phyloP scores from a whole-genome alignment of 2,329 filamentous ascomycete genomes.

The Calonectria pteridis region DNA sequence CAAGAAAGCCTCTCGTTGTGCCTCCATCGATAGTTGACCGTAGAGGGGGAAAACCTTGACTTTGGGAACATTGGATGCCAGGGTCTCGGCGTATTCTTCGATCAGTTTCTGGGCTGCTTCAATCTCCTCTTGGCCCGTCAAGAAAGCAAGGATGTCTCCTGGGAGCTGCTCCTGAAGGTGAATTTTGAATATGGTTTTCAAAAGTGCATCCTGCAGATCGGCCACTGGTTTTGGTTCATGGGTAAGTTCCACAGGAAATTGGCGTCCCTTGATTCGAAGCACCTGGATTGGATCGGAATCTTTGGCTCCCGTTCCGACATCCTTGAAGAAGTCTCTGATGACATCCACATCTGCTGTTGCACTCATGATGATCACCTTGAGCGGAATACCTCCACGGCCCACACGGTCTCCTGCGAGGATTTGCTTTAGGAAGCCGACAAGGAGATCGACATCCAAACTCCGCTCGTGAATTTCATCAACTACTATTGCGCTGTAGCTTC shows the following conservation, averaged over 20 bases:
- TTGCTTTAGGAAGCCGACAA: slow-evolving; percentile 88
- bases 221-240: slow-evolving; percentile 81
- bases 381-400: slow-evolving; percentile 76
- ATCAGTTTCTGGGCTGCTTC: slow-evolving; percentile 84
- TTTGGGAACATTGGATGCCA: slow-evolving; percentile 81
- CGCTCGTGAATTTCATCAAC: slow-evolving; percentile 98
- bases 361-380: slow-evolving; percentile 97
- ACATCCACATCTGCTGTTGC: slow-evolving; percentile 91
- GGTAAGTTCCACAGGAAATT: slow-evolving; percentile 84
- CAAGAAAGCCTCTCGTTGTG: slow-evolving; percentile 88
- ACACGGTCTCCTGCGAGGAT: slow-evolving; percentile 74
- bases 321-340: slow-evolving; percentile 80
- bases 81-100: slow-evolving; percentile 79
- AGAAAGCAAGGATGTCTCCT: slow-evolving; percentile 91
- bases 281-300: slow-evolving; percentile 51
- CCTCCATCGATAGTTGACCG: slow-evolving; percentile 87
- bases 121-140: slow-evolving; percentile 94
- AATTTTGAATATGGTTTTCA: slow-evolving; percentile 87
- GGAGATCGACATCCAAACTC: slow-evolving; percentile 92
- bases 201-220: slow-evolving; percentile 84
- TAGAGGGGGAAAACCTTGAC: slow-evolving; percentile 84
- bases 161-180: slow-evolving; percentile 91
- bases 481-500: slow-evolving; percentile 88
- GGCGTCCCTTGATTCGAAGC: slow-evolving; percentile 83
- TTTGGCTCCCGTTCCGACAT: slow-evolving; percentile 33